phyloP scores from a whole-genome alignment of 1,139 yeast genomes.

The Candida tetrigidarum region DNA sequence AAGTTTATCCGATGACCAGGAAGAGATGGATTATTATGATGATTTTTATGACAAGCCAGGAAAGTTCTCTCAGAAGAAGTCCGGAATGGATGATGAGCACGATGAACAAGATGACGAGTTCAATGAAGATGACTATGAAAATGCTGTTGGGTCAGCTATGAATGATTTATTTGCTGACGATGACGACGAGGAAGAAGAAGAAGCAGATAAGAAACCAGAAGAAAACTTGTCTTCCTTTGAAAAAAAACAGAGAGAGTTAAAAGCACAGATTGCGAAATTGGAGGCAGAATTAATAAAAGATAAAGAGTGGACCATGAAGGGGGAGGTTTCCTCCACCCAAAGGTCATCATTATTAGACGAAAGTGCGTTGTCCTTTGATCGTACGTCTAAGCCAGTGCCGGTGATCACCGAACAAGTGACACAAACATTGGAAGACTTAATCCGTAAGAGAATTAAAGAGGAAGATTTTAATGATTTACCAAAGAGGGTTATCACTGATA shows the following conservation, averaged over 20 bases:
- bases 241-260: constrained; percentile 77
- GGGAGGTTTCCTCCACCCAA: constrained; percentile 83
- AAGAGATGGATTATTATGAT: constrained; percentile 39
- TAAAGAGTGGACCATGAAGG: constrained; percentile 93
- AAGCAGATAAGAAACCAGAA: too few relatives aligned
- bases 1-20: constrained; percentile 49
- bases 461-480: constrained; percentile 86
- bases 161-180: constrained; percentile 66
- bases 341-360: constrained; percentile 75
- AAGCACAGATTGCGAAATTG: constrained; percentile 73
- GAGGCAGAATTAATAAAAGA: constrained; percentile 90
- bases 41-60: constrained; percentile 56
- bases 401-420: constrained; percentile 89
- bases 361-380: constrained; percentile 48
- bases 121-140: constrained; percentile 52
- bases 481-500: constrained; percentile 68
- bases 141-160: constrained; percentile 60
- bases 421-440: constrained; percentile 84
- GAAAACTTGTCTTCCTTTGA: constrained; percentile 74
- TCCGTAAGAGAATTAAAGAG: constrained; percentile 75
- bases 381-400: constrained; percentile 68
- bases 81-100: constrained; percentile 16
- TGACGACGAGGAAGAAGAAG: constrained; percentile 24
- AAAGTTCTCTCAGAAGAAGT: constrained; percentile 22
- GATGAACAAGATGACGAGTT: constrained; percentile 34